Base-by-base conservation (phyloP, 1,284 basidiomycete species). In the Cyathus pygmaeus region DNA sequence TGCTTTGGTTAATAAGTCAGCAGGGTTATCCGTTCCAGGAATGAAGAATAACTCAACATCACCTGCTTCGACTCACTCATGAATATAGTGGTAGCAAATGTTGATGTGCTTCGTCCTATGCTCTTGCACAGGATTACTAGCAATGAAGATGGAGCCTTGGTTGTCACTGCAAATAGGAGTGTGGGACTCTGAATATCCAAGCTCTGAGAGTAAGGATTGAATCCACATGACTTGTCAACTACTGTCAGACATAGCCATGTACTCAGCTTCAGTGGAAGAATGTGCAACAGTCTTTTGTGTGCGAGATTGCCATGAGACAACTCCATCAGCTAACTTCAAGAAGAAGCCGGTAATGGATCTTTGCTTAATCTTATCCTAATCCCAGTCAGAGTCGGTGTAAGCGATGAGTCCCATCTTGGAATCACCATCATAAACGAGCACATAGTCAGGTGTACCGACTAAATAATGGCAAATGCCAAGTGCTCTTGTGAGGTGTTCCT, bases 61-160 rank as follows among this genome's bases (percentile, higher is more conserved):
- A 7, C 24, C 44, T 9, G 7, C 19, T 26, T 52, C 50, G 10
- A 52, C n/a, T 19, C 10, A 52, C 42, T 82, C 75, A 0, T 76
- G 71, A 30, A 82, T 66, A 53, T 67, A 78, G 59, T 82, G 81
- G 60, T 77, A 73, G 33, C 33, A 36, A 53, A 81, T 71, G 56
- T 82, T 74, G 52, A 84, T 81, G 64, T 85, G 83, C 63, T 83
- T 83, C 10, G 77, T 71, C 0, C 74, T 58, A 5, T 56, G 21
- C 46, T 76, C 68, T 24, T 56, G 59, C 1, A 73, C 64, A 5
- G 78, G 71, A 51, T 80, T 79, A 2, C 59, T 50, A 1, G 72
- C 70, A 7, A 81, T 62, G 27, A 66, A 63, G 10, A 83, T 71
- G 1, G 79, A 66, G 1, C 76, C 71, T 55, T 79, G 69, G 59